phyloP scores from a whole-genome alignment of 2,329 filamentous ascomycete genomes.

The Xylaria sp. region DNA sequence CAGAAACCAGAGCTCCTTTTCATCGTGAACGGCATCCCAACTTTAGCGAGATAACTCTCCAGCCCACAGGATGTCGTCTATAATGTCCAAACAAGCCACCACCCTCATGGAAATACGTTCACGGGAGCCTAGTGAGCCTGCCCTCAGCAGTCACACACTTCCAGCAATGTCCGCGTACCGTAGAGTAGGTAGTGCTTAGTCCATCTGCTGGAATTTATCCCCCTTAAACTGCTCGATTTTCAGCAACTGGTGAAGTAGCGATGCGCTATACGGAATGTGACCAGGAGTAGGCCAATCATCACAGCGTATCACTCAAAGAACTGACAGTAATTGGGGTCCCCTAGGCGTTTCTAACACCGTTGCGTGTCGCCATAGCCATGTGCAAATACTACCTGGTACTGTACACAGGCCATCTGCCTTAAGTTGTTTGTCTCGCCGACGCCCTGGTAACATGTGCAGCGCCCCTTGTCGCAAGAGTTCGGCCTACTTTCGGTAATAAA shows the following conservation, averaged over 20 bases:
- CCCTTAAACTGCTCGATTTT: conserved; percentile 9
- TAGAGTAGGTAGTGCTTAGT: background rate
- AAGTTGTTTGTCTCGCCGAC: conserved; percentile 6
- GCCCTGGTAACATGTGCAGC: background rate
- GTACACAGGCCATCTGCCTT: conserved; percentile 11
- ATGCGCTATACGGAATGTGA: conserved; percentile 24
- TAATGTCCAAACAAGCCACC: background rate
- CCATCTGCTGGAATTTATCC: background rate
- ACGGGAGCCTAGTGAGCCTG: background rate
- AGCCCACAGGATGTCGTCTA: background rate
- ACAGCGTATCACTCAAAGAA: conserved; percentile 10
- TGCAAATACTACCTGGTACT: conserved; percentile 17
- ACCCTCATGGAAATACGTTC: background rate
- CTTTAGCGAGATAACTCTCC: conserved; percentile 10
- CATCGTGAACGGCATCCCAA: conserved; percentile 5
- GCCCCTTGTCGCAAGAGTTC: conserved; percentile 2
- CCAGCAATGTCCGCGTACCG: background rate
- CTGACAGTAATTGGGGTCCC: conserved; percentile 1
- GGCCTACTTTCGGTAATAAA: conserved; percentile 38
- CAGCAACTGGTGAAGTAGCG: conserved; percentile 17
- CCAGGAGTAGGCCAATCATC: conserved; percentile 17
- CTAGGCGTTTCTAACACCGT: conserved; percentile 8
- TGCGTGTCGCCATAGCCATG: conserved; percentile 16
- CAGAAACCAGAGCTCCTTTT: background rate
- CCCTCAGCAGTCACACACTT: background rate